Conservation (phyloP, 164 flowering plant genomes). For the Platanus orientalis region DNA sequence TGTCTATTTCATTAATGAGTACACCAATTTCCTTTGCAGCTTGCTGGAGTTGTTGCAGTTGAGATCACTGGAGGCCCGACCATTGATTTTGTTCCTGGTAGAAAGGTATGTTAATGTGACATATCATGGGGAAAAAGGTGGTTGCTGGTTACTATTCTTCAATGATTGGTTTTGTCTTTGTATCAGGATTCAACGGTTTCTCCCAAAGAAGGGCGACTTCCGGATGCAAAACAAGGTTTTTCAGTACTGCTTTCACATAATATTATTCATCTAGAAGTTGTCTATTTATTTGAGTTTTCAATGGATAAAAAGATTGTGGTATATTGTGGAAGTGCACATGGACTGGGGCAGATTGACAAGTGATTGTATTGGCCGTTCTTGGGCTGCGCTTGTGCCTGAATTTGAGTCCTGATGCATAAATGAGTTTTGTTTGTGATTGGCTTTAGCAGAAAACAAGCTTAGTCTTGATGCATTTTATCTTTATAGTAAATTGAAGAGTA, state of each 20-base stretch:
- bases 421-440: background rate
- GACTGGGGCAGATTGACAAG: background rate
- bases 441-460: no score
- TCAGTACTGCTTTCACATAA: background rate
- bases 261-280: background rate
- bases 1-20: background rate
- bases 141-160: conserved; percentile 1
- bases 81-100: conserved; percentile 84
- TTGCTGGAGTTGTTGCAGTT: conserved; percentile 97
- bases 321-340: background rate
- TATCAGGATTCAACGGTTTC: conserved; percentile 68
- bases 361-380: background rate
- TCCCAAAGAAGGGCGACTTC: conserved; percentile 84
- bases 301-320: background rate
- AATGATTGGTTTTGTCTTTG: conserved; percentile 11
- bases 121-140: conserved; percentile 7
- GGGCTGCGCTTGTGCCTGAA: background rate
- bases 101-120: conserved; percentile 54
- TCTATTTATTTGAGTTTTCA: background rate
- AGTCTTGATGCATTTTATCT: no score
- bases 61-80: conserved; percentile 97
- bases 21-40: conserved; percentile 40
- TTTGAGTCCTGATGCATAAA: background rate
- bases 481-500: no score
- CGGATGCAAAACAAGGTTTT: conserved; percentile 79